Conservation (phyloP, 1,139 yeast genomes). For the Yamadazyma triangularis region DNA sequence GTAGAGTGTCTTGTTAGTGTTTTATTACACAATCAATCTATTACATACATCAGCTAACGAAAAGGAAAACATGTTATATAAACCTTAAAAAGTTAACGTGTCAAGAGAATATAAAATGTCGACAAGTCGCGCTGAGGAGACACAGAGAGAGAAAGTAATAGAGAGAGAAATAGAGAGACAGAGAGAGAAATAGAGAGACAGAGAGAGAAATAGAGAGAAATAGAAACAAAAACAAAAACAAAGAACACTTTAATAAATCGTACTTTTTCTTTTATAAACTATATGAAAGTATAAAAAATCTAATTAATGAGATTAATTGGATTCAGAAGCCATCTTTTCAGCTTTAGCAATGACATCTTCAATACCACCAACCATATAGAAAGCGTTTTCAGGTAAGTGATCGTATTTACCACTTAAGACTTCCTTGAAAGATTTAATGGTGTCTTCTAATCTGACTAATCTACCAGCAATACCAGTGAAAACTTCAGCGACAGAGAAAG, state of each 20-base stretch:
- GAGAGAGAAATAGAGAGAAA: no score
- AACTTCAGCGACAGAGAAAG: slow-evolving; percentile 99
- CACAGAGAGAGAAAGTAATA: no score
- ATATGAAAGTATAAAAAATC: background rate
- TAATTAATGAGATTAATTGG: slow-evolving; percentile 44
- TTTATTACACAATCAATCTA: no score
- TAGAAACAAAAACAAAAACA: no score
- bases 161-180: no score
- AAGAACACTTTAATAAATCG: no score
- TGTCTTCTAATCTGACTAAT: slow-evolving; percentile 94
- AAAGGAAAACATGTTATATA: slow-evolving; percentile 4
- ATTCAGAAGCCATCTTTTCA: slow-evolving; percentile 95
- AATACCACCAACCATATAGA: slow-evolving; percentile 99
- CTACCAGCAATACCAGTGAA: slow-evolving; percentile 99
- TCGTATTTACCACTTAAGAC: slow-evolving; percentile 98
- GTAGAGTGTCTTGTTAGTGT: no score
- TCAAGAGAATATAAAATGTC: no score
- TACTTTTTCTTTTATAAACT: slow-evolving; percentile 1
- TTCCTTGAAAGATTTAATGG: slow-evolving; percentile 91
- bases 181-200: no score
- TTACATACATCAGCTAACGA: slow-evolving; percentile 12
- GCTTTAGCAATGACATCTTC: slow-evolving; percentile 98
- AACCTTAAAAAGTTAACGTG: no score
- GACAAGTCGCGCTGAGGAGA: no score
- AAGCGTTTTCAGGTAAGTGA: slow-evolving; percentile 97